Conservation (phyloP, 768 basidiomycete species). For the Sistotremastrum suecicum region DNA sequence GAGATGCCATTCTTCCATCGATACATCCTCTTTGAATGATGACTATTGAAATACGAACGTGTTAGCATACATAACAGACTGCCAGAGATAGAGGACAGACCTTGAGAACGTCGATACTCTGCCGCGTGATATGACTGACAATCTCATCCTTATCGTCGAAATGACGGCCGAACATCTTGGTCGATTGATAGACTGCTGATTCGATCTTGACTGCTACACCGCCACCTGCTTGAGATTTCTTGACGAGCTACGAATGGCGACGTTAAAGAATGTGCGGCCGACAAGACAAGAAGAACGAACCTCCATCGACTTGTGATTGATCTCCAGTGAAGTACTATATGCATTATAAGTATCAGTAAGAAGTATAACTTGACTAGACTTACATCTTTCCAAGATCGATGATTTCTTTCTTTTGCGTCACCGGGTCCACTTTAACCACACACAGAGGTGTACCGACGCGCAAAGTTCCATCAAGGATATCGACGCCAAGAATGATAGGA, state of each 20-base stretch:
- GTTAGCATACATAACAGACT: background rate
- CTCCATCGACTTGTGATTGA: constrained; percentile 86
- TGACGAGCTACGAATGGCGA: constrained; percentile 49
- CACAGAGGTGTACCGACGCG: constrained; percentile 90
- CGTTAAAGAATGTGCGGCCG: background rate
- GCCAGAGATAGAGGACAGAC: constrained; percentile 20
- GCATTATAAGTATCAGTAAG: constrained; percentile 4
- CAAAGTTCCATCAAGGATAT: constrained; percentile 85
- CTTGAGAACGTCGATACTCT: constrained; percentile 94
- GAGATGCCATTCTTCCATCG: constrained; percentile 85
- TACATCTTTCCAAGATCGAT: constrained; percentile 91
- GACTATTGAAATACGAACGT: constrained; percentile 28
- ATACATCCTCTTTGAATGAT: constrained; percentile 79
- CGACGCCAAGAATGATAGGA: constrained; percentile 93
- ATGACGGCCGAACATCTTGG: constrained; percentile 92
- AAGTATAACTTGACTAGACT: constrained; percentile 15
- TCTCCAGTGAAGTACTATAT: constrained; percentile 82
- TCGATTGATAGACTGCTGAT: constrained; percentile 88
- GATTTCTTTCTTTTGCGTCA: constrained; percentile 80
- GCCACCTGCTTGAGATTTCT: constrained; percentile 87
- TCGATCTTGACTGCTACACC: constrained; percentile 99
- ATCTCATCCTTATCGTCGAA: constrained; percentile 94
- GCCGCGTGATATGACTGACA: constrained; percentile 77
- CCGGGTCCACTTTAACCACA: constrained; percentile 84
- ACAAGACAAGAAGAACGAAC: constrained; percentile 20